Evolutionary conservation across 805 yeast species (phyloP), one percentile per base, ranked within the genome.

Genomic region (Yarrowia sp.): DNA sequence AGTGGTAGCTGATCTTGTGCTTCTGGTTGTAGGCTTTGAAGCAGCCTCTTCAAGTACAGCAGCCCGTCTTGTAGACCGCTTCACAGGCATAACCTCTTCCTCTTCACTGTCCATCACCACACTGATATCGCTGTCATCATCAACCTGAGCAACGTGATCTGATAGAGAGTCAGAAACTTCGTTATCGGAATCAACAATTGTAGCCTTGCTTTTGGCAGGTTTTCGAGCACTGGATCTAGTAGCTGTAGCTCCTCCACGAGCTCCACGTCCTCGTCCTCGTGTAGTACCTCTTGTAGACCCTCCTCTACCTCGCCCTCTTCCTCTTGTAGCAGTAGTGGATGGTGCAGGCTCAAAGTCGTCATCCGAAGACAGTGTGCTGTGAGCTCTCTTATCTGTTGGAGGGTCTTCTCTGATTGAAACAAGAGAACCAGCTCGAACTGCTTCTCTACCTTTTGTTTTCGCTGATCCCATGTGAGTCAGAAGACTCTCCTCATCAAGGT

Each of bases 151-250:
- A 17, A n/a, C 40, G 12, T 30, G 40, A 19, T 58, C 64, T 2
- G 61, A 55, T 9, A 17, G 55, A 46, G 66, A 61, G 24, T 61
- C 66, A 10, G 66, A 46, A 3, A 61, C 47, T n/a, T 42, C 55
- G 2, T 46, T 17, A 24, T 58, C 65, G 14, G 66, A 61, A 17
- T 61, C 66, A 20, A 19, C 14, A 4, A 61, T 47, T 1, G 34
- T 46, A 12, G 33, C 42, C 9, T 33, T 39, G 13, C 66, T 61
- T 3, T 8, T 47, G 9, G 66, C 46, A 2, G 55, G 17, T 9
- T 36, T 61, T 2, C 55, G 15, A 13, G 66, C 15, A 13, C 38
- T 36, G 4, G 55, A 20, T 2, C 53, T 33, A 0, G 52, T 15
- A 13, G 40, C 33, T 7, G 50, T 13, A 4, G 30, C 43, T 17